A percentile compares a stretch with the other conserved stretches of the same genome.
Conservation (phyloP, 495 filamentous ascomycete genomes). For the Trichoderma gamsii region DNA sequence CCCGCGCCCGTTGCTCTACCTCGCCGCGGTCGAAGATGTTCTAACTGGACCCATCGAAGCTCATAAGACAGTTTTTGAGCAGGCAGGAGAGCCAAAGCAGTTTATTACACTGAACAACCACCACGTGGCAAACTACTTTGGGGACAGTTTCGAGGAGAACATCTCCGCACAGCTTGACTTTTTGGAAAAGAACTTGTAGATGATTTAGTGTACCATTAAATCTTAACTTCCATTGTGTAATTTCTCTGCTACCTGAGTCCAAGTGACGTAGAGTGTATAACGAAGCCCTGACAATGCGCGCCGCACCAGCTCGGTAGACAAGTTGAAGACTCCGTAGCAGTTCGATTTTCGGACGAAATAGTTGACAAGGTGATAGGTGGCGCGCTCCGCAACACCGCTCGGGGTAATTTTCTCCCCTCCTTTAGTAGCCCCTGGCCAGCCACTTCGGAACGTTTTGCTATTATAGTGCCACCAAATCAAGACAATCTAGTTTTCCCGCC, state of each 20-base stretch:
- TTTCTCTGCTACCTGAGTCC: too few species aligned
- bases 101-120: constrained; percentile 3
- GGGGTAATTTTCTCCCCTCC: neutral
- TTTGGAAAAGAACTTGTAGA: neutral
- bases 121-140: neutral
- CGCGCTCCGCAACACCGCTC: too few species aligned
- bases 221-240: too few species aligned
- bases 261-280: too few species aligned
- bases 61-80: constrained; percentile 16
- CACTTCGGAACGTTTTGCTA: neutral
- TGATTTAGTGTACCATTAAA: neutral
- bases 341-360: neutral
- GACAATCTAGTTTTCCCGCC: neutral
- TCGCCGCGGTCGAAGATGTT: constrained; percentile 17
- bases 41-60: constrained; percentile 18
- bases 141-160: neutral
- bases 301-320: neutral
- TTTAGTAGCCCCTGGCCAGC: neutral
- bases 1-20: constrained; percentile 17
- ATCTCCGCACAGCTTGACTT: neutral
- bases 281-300: neutral
- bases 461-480: neutral
- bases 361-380: neutral
- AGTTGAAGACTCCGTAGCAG: neutral
- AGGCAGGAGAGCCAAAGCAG: constrained; percentile 12